Evolutionary conservation across 2,329 filamentous ascomycete genomes (phyloP).

Genomic region (Zymoseptoria tritici): DNA sequence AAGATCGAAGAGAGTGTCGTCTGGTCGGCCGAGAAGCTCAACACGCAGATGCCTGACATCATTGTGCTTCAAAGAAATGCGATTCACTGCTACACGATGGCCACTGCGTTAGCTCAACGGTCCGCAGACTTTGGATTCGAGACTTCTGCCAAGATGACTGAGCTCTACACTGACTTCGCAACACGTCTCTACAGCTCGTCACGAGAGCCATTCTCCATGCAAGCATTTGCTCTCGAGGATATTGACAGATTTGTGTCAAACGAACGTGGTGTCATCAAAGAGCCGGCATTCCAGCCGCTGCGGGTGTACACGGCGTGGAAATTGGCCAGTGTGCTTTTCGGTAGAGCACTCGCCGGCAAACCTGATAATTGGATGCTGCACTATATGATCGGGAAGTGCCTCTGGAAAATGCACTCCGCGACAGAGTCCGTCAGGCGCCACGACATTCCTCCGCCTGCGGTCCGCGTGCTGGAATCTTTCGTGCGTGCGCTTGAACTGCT

Average conservation of each 20-base stretch:
- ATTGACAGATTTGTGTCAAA: slow-evolving; percentile 49
- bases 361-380: slow-evolving; percentile 59
- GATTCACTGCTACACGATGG: slow-evolving; percentile 72
- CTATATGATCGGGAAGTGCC: slow-evolving; percentile 63
- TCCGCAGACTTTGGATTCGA: slow-evolving; percentile 48
- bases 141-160: slow-evolving; percentile 51
- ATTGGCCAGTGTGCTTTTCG: slow-evolving; percentile 55
- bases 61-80: slow-evolving; percentile 69
- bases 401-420: slow-evolving; percentile 61
- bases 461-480: slow-evolving; percentile 50
- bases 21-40: slow-evolving; percentile 87
- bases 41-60: slow-evolving; percentile 69
- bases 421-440: slow-evolving; percentile 11
- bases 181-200: slow-evolving; percentile 62
- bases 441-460: slow-evolving; percentile 26
- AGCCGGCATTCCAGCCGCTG: slow-evolving; percentile 52
- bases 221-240: slow-evolving; percentile 56
- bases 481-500: slow-evolving; percentile 53
- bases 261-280: slow-evolving; percentile 46
- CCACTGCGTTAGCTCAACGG: slow-evolving; percentile 54
- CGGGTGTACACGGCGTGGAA: slow-evolving; percentile 57
- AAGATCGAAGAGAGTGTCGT: slow-evolving; percentile 80
- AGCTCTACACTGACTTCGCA: slow-evolving; percentile 62
- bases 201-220: slow-evolving; percentile 60
- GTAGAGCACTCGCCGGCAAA: slow-evolving; percentile 50